Conservation (phyloP, 768 basidiomycete genomes). For the Kwoniella dendrophila region DNA sequence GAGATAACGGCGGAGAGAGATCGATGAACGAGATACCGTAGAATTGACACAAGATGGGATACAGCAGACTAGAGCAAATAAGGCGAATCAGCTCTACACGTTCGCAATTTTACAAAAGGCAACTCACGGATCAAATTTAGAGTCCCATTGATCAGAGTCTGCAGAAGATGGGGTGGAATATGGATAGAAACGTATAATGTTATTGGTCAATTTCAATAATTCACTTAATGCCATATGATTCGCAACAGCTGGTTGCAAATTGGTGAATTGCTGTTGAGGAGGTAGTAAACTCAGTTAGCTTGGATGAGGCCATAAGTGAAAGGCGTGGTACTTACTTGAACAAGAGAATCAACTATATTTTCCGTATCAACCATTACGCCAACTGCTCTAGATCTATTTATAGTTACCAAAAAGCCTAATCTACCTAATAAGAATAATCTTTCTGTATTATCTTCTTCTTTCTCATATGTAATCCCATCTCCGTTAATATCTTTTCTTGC, state of each 20-base stretch:
- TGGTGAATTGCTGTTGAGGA: slow-evolving; percentile 34
- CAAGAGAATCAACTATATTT: slow-evolving; percentile 39
- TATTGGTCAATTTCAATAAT: slow-evolving; percentile 80
- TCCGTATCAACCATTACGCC: slow-evolving; percentile 48
- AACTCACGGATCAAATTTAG: slow-evolving; percentile 70
- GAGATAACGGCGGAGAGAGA: slow-evolving; percentile 72
- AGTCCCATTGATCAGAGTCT: slow-evolving; percentile 74
- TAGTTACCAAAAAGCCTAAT: slow-evolving; percentile 42
- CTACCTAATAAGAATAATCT: slow-evolving; percentile 45
- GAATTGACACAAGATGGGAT: slow-evolving; percentile 72
- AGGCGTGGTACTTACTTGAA: slow-evolving; percentile 35
- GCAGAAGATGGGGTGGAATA: slow-evolving; percentile 16
- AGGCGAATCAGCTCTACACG: background rate
- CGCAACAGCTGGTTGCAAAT: slow-evolving; percentile 60
- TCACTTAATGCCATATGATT: slow-evolving; percentile 76
- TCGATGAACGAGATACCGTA: slow-evolving; percentile 67
- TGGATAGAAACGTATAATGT: slow-evolving; percentile 76
- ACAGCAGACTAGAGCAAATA: slow-evolving; percentile 64
- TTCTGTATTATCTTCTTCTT: slow-evolving; percentile 25
- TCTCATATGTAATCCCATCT: background rate
- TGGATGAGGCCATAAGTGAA: background rate
- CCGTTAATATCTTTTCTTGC: slow-evolving; percentile 21
- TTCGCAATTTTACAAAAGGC: background rate
- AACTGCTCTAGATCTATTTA: slow-evolving; percentile 36
- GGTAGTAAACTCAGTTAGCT: background rate